Base-by-base conservation (phyloP, 805 yeast genomes). In the Kregervanrija pseudodelftensis region DNA sequence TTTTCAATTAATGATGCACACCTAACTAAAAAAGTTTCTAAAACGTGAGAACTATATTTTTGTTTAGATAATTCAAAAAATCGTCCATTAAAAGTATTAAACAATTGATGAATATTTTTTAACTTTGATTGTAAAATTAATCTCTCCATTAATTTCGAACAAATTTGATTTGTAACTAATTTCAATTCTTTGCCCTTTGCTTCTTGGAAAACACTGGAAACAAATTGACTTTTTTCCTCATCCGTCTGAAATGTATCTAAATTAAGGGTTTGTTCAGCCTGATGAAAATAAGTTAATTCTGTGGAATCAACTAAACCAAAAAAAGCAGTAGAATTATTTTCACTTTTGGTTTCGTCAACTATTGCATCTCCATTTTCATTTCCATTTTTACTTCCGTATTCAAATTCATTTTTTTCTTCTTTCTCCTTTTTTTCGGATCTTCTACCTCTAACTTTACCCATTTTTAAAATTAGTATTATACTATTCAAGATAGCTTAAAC, bases 61-160 rank as follows among this genome's bases (percentile, higher is more conserved):
- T 93, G 97, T 53, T 80, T 80, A 3, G 93, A 76, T 51, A 90
- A 70, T 15, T 82, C 77, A n/a, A 74, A 77, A 53, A 86, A 83
- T 51, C 84, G 84, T n/a, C 85, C 87, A 36, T 70, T 70, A 57
- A 89, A 85, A 1, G 81, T 77, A 47, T 72, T 73, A 62, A 82
- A 85, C 0, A 90, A 59, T 31, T 70, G 68, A 54, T 80, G 80
- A 47, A 88, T 63, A 60, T 88, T 95, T 11, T 64, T 68, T 49
- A 79, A 82, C 28, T 74, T 70, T 12, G 90, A 82, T 14, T 70
- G 66, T 36, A 85, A 64, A n/a, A 91, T 75, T 49, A 91, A 67
- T 58, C 99, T 73, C 64, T 91, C 99, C 70, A 93, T 73, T 47
- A 93, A 71, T 61, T 91, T 91, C 17, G 98, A 91, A 63, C 97